These are phyloP conservation scores for Yamadazyma jaroonii DNA, from an alignment of 1,139 yeast genomes.

Conservation along the genomic window DNA sequence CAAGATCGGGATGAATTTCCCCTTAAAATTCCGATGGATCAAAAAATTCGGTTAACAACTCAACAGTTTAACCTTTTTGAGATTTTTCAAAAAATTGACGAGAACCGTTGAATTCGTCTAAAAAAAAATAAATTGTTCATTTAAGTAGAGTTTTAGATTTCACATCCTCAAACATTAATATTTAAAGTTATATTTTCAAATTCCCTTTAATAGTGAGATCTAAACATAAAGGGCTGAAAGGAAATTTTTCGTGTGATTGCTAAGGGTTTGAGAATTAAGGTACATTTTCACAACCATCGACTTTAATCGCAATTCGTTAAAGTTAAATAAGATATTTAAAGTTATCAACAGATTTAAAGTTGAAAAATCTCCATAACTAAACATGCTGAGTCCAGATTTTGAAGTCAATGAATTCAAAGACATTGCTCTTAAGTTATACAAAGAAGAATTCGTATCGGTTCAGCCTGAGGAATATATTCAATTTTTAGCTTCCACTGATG, in stretches of 20 bases:
- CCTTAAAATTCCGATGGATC: background rate
- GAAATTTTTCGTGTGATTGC: background rate
- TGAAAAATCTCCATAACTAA: too few relatives aligned
- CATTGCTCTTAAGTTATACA: slow-evolving; percentile 36
- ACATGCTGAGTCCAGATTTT: background rate
- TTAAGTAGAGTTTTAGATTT: too few relatives aligned
- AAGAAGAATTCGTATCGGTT: slow-evolving; percentile 42
- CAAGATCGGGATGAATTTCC: too few relatives aligned
- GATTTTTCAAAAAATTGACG: slow-evolving; percentile 1
- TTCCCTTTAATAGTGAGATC: too few relatives aligned
- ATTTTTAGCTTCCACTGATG: slow-evolving; percentile 41
- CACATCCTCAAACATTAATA: too few relatives aligned
- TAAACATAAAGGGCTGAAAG: too few relatives aligned
- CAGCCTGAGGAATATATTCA: slow-evolving; percentile 49
- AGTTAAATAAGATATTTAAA: too few relatives aligned
- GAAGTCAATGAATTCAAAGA: slow-evolving; percentile 16
- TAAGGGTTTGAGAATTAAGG: slow-evolving; percentile 1
- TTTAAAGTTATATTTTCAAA: too few relatives aligned
- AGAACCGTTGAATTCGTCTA: background rate
- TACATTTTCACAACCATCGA: background rate
- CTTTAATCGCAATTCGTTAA: too few relatives aligned
- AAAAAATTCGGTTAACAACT: background rate
- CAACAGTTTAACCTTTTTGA: slow-evolving; percentile 1
- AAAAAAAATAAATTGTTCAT: too few relatives aligned
- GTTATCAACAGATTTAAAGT: too few relatives aligned